Conservation (phyloP, 1,139 yeast species). For the Diutina neorugosa region DNA sequence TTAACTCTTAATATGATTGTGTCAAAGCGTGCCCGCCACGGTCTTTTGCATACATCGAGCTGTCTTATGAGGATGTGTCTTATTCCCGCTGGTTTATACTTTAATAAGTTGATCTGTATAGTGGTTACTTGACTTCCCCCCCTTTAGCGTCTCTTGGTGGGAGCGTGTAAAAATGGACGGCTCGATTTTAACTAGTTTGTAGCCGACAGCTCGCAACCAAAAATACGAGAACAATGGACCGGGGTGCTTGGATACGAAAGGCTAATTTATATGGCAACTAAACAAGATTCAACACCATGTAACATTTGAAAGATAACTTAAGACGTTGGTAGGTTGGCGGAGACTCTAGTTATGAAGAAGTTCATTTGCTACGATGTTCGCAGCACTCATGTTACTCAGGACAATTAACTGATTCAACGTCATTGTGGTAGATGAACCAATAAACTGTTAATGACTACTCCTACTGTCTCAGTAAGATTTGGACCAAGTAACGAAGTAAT, state of each 20-base stretch:
- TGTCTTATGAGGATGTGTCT: not conserved
- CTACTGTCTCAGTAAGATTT: too few species aligned
- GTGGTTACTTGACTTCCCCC: not conserved
- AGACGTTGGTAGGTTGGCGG: too few species aligned
- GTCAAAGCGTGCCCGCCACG: not conserved
- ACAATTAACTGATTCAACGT: too few species aligned
- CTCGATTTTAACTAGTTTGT: not conserved
- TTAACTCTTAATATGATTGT: not conserved
- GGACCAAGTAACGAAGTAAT: too few species aligned
- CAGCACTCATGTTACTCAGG: too few species aligned
- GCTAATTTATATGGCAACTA: too few species aligned
- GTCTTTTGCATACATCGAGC: constrained; percentile 1
- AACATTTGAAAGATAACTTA: too few species aligned
- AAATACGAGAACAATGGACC: not conserved
- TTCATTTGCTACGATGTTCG: too few species aligned
- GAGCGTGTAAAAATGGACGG: not conserved
- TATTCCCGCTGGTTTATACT: not conserved
- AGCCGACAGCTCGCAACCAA: not conserved
- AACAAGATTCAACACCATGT: too few species aligned
- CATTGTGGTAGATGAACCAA: too few species aligned
- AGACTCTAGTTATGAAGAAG: too few species aligned
- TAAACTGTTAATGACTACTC: too few species aligned
- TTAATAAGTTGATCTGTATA: not conserved
- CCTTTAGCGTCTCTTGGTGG: not conserved
- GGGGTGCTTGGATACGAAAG: not conserved